Base-by-base conservation (phyloP, 2,329 filamentous ascomycete genomes). In the Xylaria sp. region DNA sequence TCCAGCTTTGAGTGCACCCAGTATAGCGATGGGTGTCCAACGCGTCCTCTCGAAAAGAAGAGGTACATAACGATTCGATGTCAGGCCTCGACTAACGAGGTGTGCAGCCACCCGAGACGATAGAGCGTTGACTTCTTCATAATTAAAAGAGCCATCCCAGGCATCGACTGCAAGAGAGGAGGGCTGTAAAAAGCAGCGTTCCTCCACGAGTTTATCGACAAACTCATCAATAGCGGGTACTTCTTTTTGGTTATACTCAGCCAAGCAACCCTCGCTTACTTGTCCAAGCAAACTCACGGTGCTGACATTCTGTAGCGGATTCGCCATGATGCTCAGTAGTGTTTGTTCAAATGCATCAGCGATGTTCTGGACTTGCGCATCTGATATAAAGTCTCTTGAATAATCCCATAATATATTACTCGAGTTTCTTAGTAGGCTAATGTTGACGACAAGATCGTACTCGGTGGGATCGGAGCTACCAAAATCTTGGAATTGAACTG, bases 1-100 rank as follows among this genome's bases (percentile, higher is more conserved):
- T 9, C 73, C 73, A 6, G 71, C 61, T 47, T 74, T 72, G 25
- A 73, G 55, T 43, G 71, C 60, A 14, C 46, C 72, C 4, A 74
- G 51, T 17, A 70, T 60, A 19, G 65, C 66, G 4, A 72, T 49
- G 4, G 67, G 19, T 7, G 68, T 62, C 55, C 60, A 63, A 3
- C 54, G 19, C 11, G 69, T 69, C 62, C 69, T 73, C 9, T 68
- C 58, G 19, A 73, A 67, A 31, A 54, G 64, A 1, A 74, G 58
- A 19, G 65, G 68, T 15, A 73, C 55, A 9, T 66, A 33, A 2
- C 28, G 47, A 19, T 45, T 68, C 54, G 54, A 28, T 19, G 23
- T 53, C 23, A 72, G 52, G 12, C 51, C 59, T 25, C 47, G 37
- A 2, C 11, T 1, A 11, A 2, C 37, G 2, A 65, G 50, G 7